Base-by-base conservation (phyloP, 345 rosid genomes). In the Pseudoturritis turrita region DNA sequence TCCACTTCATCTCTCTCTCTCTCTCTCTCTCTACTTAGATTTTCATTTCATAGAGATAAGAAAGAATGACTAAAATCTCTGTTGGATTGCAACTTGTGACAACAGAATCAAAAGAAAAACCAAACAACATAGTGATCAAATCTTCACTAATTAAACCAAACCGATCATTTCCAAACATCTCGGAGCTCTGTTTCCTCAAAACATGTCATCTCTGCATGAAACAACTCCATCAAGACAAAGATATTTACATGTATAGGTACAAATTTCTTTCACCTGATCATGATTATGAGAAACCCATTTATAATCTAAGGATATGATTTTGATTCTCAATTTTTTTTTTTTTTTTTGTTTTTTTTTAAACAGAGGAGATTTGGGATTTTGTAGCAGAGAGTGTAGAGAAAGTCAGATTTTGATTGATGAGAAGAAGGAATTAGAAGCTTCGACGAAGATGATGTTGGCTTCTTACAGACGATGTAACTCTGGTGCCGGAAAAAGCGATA, bases 221-320 rank as follows among this genome's bases (percentile, higher is more conserved):
- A 75, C 81, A 77, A 4, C 75, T 92, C 46, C 72, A 65, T 28
- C 81, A 70, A 0, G 81, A 85, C 80, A 83, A 84, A 77, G 95
- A 92, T 65, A 75, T 92, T 23, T 92, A 87, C 85, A 92, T 89
- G 95, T 92, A 92, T 83, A 88, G 86, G 97, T 89, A 75, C 44
- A 1, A 10, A 17, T 39, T 10, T 40, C n/a, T 51, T 18, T 54
- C 23, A 26, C 26, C 47, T 65, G 35, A 14, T 51, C 22, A 23
- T 7, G 10, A 51, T 25, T 6, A 1, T 13, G 19, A 31, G 10
- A 60, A 45, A 47, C 13, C 23, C 8, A 47, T 45, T 35, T 35
- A 23, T 13, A 59, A 52, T 37, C 11, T 21, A 10, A 29, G 31
- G 12, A 15, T 64, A 14, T 23, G 13, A 15, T 36, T 19, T 54